Evolutionary conservation across 2,329 filamentous ascomycete species (phyloP).

Genomic region (Aspergillus transmontanensis): DNA sequence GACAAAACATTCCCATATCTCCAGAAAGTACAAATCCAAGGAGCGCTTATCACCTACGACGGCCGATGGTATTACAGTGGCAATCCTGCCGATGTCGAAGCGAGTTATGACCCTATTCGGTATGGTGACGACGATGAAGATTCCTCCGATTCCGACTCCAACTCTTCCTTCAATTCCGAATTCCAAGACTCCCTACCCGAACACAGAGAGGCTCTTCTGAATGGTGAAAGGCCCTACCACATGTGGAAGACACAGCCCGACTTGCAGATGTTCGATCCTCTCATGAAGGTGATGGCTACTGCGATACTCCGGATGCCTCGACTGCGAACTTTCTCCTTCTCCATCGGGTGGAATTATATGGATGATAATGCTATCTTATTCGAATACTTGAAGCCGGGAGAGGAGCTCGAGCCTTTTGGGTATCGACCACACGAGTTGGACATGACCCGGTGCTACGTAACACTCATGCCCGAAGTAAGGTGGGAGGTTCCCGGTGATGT

Average conservation of each 20-base stretch:
- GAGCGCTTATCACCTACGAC: background rate
- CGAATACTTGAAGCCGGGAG: background rate
- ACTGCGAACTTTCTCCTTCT: background rate
- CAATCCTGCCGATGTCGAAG: background rate
- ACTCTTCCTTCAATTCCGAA: conserved; percentile 6
- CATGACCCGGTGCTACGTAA: background rate
- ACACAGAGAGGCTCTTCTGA: background rate
- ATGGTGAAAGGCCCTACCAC: background rate
- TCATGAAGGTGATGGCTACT: background rate
- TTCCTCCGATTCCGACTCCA: background rate
- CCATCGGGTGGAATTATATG: background rate
- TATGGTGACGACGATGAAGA: background rate
- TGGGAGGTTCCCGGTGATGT: background rate
- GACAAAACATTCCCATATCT: background rate
- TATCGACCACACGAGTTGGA: background rate
- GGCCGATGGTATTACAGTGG: conserved; percentile 8
- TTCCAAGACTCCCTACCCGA: background rate
- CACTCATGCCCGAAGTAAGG: background rate
- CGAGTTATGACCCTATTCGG: background rate
- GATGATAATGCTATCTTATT: background rate
- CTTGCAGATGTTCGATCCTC: background rate
- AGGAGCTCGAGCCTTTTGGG: background rate
- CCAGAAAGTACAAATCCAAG: background rate
- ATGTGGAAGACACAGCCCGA: conserved; percentile 3
- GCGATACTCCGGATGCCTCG: conserved; percentile 4